These are phyloP conservation scores for Nephelium lappaceum DNA, from an alignment of 345 rosid species.

Conservation along the genomic window DNA sequence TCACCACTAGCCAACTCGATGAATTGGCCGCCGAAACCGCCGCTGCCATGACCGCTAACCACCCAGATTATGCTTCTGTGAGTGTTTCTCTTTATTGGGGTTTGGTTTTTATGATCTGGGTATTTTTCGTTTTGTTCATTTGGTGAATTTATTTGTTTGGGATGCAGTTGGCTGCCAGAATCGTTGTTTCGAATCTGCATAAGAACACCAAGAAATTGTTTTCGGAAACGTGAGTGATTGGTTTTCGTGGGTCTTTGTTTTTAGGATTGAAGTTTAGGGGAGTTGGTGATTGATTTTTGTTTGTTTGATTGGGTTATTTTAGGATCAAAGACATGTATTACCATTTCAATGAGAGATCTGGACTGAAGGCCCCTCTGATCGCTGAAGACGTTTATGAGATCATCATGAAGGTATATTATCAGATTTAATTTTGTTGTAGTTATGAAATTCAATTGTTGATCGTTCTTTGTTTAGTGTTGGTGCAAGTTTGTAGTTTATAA, in stretches of 20 bases:
- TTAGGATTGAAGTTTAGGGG: background rate
- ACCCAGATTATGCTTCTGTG: slow-evolving; percentile 96
- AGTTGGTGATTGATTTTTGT: slow-evolving; percentile 7
- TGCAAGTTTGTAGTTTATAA: background rate
- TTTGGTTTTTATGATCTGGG: background rate
- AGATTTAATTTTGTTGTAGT: background rate
- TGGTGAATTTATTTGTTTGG: background rate
- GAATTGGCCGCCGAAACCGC: slow-evolving; percentile 98
- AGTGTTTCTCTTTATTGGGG: slow-evolving; percentile 28
- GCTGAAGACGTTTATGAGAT: slow-evolving; percentile 93
- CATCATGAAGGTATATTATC: slow-evolving; percentile 69
- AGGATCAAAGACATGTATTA: slow-evolving; percentile 86
- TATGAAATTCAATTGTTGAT: background rate
- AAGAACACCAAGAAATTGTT: slow-evolving; percentile 93
- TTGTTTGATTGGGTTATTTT: slow-evolving; percentile 24
- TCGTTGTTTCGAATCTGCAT: slow-evolving; percentile 95
- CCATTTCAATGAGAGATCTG: slow-evolving; percentile 79
- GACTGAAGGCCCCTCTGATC: slow-evolving; percentile 71
- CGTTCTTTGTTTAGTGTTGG: background rate
- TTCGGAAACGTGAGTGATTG: slow-evolving; percentile 87
- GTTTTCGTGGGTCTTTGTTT: background rate
- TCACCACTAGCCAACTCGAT: slow-evolving; percentile 95
- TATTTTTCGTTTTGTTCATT: background rate
- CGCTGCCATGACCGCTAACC: slow-evolving; percentile 92
- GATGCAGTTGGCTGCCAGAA: slow-evolving; percentile 93